Evolutionary conservation across 2,329 filamentous ascomycete species (phyloP), one percentile per base, ranked within the genome.

Genomic region (Hypoxylon sp.): DNA sequence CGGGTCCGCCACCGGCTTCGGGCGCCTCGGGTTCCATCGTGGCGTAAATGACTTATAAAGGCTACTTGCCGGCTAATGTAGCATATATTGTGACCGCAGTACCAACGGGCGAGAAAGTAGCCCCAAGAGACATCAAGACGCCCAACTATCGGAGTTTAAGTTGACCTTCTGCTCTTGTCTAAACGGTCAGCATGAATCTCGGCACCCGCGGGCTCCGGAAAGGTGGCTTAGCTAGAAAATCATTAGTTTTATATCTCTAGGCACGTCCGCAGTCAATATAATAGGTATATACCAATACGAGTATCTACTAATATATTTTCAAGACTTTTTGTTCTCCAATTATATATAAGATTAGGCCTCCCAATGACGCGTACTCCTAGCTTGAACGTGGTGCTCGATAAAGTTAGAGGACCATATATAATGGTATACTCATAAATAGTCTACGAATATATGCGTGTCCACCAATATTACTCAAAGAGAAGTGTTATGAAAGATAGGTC

Each of bases 201-300:
- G 74, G 74, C 59, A 51, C 54, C 73, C 74, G 73, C 73, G 74
- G 80, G 80, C 78, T 57, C 85, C 87, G 71, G 84, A 64, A 33
- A 3, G 44, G 44, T 58, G 52, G 17, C 50, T 61, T 48, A 59
- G 31, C 63, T 62, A 14, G 42, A 53, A 33, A 33, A 53, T 10
- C 24, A 58, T 67, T 29, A 67, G 63, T 54, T 53, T 51, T 31
- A 54, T 14, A 50, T 52, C 29, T 46, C n/a, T 54, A 47, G n/a
- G 17, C 11, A 63, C 11, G n/a, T 26, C 19, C 50, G 51, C 37
- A 14, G 8, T 44, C 14, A 17, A 8, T 22, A 44, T 22, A 3
- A 22, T 42, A 44, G 39, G 24, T 33, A 11, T 5, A 26, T 55
- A 59, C 59, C 57, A 51, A 67, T 52, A n/a, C 24, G 35, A 54